Conservation (phyloP, 352 stramenopile species). For the Pythium scleroteichum region DNA sequence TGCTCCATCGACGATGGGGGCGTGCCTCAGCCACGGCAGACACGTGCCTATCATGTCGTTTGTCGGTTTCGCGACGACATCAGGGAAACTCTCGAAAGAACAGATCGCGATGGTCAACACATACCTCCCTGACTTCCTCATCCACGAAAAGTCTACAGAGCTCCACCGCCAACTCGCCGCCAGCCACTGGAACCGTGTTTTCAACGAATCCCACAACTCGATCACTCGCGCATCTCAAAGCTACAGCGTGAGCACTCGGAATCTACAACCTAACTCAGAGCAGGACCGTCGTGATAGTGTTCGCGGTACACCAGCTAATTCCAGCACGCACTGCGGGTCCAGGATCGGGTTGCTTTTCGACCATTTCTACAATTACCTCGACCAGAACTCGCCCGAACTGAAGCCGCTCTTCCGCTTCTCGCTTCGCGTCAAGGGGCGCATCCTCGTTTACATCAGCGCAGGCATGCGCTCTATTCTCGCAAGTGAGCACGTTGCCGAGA, state of each 20-base stretch:
- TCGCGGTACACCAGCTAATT: background rate
- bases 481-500: constrained; percentile 57
- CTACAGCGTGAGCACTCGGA: background rate
- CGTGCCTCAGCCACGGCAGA: background rate
- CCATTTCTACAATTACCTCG: constrained; percentile 48
- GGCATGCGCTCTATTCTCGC: constrained; percentile 45
- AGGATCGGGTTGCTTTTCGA: constrained; percentile 41
- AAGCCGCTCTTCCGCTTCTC: constrained; percentile 51
- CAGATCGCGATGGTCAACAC: constrained; percentile 36
- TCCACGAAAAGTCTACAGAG: constrained; percentile 39
- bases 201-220: constrained; percentile 28
- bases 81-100: constrained; percentile 24
- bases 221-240: background rate
- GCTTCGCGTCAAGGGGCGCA: constrained; percentile 69
- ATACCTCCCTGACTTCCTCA: constrained; percentile 41
- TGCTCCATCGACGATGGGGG: background rate
- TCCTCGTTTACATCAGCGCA: constrained; percentile 88
- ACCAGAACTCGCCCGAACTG: constrained; percentile 44
- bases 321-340: constrained; percentile 26
- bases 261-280: background rate
- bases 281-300: background rate
- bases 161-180: constrained; percentile 35
- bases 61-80: background rate
- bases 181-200: constrained; percentile 41
- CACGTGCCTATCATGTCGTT: background rate